phyloP scores from a whole-genome alignment of 169 alveolate species.

The Eimeria mitis region DNA sequence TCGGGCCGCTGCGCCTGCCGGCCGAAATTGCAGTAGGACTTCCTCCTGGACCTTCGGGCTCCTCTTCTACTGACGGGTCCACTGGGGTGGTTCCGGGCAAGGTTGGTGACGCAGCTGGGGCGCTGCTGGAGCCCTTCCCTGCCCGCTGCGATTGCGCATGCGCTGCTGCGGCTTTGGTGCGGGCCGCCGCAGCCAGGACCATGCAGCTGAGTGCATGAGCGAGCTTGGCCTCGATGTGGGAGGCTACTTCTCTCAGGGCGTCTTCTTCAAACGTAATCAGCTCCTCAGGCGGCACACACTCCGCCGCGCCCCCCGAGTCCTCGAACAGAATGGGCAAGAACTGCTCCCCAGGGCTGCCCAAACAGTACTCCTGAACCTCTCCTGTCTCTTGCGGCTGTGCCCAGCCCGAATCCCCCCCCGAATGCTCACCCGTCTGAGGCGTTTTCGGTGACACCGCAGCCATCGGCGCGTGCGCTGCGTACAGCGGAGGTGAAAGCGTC shows the following conservation, averaged over 20 bases:
- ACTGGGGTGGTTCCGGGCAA: not conserved
- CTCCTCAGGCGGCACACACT: slow-evolving; percentile 66
- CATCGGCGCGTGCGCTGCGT: slow-evolving; percentile 39
- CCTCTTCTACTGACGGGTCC: not conserved
- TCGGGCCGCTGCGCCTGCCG: slow-evolving; percentile 5
- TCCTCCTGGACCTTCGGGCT: not conserved
- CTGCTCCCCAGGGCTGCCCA: slow-evolving; percentile 57
- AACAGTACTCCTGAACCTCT: slow-evolving; percentile 37
- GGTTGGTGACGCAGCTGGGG: not conserved
- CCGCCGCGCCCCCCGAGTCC: slow-evolving; percentile 72
- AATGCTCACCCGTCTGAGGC: slow-evolving; percentile 32
- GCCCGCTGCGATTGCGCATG: not conserved
- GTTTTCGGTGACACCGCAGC: slow-evolving; percentile 43
- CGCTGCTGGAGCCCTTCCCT: not conserved
- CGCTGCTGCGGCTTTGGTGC: slow-evolving; percentile 17
- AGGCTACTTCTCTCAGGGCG: slow-evolving; percentile 52
- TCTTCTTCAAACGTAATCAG: slow-evolving; percentile 61
- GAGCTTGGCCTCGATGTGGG: slow-evolving; percentile 48
- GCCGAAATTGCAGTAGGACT: not conserved
- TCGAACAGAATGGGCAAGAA: slow-evolving; percentile 62
- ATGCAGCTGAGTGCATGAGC: slow-evolving; percentile 66
- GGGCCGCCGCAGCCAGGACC: slow-evolving; percentile 43
- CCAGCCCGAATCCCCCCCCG: slow-evolving; percentile 14
- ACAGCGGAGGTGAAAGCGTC: slow-evolving; percentile 70
- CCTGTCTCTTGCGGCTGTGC: not conserved